Percentiles rank a stretch among this genome's conserved stretches.
Conservation (phyloP, 495 filamentous ascomycete genomes). For the Talaromyces borbonicus region DNA sequence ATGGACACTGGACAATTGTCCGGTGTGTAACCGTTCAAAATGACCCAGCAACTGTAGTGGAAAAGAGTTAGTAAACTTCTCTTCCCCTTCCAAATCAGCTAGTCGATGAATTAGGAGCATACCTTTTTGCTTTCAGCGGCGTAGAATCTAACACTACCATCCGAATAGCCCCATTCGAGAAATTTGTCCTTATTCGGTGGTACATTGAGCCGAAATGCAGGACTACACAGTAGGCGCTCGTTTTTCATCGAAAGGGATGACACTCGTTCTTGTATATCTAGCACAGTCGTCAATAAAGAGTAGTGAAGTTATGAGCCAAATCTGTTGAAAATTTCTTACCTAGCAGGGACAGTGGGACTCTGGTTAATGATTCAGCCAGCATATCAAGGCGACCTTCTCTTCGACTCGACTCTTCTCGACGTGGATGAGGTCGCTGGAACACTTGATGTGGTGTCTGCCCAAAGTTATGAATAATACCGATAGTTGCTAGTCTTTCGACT, state of each 20-base stretch:
- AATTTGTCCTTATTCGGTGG: slow-evolving; percentile 82
- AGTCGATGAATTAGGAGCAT: slow-evolving; percentile 8
- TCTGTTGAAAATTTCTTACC: slow-evolving; percentile 29
- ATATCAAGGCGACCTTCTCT: slow-evolving; percentile 64
- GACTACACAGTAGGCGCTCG: slow-evolving; percentile 77
- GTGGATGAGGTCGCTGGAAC: slow-evolving; percentile 69
- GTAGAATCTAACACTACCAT: slow-evolving; percentile 87
- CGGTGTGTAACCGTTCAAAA: slow-evolving; percentile 87
- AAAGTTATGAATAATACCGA: slow-evolving; percentile 97
- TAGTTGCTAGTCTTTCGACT: slow-evolving; percentile 71
- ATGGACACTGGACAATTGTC: slow-evolving; percentile 67
- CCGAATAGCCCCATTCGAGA: slow-evolving; percentile 92
- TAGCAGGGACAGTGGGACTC: slow-evolving; percentile 71
- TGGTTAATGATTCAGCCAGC: slow-evolving; percentile 63
- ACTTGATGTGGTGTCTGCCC: slow-evolving; percentile 95
- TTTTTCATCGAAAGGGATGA: slow-evolving; percentile 73
- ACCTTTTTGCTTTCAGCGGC: slow-evolving; percentile 64
- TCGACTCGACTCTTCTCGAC: slow-evolving; percentile 54
- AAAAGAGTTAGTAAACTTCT: slow-evolving; percentile 10
- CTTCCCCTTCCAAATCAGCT: not conserved
- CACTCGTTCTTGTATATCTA: slow-evolving; percentile 71
- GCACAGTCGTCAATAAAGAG: no score
- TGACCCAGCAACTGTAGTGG: slow-evolving; percentile 53
- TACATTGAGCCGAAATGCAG: slow-evolving; percentile 73
- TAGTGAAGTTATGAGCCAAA: no score